These are phyloP conservation scores for Solanum microdontum DNA, from an alignment of 257 asterid species.

Conservation along the genomic window DNA sequence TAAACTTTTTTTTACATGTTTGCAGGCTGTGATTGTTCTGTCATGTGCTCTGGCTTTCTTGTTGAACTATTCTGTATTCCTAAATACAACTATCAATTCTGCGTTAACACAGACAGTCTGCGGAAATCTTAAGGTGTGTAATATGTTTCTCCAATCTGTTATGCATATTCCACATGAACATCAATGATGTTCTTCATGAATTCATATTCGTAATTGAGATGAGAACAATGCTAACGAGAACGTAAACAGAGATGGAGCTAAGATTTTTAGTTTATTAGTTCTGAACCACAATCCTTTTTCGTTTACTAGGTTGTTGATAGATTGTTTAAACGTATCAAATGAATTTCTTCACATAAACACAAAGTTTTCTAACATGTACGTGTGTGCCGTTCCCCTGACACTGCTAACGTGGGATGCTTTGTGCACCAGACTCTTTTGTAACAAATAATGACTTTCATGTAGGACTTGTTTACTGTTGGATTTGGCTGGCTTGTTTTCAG, in stretches of 20 bases:
- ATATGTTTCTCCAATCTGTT: not conserved
- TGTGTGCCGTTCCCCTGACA: not conserved
- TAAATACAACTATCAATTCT: conserved; percentile 18
- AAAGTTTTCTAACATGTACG: not conserved
- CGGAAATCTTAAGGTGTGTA: conserved; percentile 11
- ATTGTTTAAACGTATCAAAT: not conserved
- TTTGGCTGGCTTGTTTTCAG: conserved; percentile 12
- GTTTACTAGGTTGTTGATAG: not conserved
- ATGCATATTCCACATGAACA: not conserved
- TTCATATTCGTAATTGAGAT: not conserved
- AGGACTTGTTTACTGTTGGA: conserved; percentile 15
- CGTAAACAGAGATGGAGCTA: not conserved
- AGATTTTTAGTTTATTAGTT: not conserved
- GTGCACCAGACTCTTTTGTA: not conserved
- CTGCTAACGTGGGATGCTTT: not conserved
- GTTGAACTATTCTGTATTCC: conserved; percentile 7
- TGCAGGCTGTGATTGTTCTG: conserved; percentile 11
- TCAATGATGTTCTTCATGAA: not conserved
- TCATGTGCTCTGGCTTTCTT: conserved; percentile 19
- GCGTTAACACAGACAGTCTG: conserved; percentile 15
- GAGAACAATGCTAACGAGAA: not conserved
- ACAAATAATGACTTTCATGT: not conserved
- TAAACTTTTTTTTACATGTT: not conserved
- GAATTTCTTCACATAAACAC: not conserved
- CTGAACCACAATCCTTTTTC: not conserved